phyloP scores from a whole-genome alignment of 169 alveolate species.

The Plasmodium inui region DNA sequence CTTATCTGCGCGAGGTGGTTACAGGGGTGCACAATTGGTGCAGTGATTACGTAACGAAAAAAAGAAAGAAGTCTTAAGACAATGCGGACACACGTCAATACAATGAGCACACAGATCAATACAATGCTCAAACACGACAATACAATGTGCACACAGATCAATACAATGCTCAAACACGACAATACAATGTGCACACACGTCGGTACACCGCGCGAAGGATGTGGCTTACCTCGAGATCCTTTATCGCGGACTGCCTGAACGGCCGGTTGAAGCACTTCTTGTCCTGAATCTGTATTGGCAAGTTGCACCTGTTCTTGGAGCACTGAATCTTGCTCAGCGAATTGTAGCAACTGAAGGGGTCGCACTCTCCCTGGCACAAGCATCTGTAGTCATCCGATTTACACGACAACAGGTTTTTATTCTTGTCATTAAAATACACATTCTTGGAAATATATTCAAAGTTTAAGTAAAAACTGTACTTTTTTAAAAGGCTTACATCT shows the following conservation, averaged over 20 bases:
- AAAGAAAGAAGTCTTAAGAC: not conserved
- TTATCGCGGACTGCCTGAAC: conserved; percentile 45
- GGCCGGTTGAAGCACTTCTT: conserved; percentile 76
- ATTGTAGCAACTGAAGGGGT: conserved; percentile 74
- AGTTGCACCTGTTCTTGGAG: conserved; percentile 75
- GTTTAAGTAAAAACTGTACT: conserved; percentile 12
- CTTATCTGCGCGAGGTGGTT: conserved; percentile 18
- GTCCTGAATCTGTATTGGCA: conserved; percentile 67
- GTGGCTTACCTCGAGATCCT: conserved; percentile 62
- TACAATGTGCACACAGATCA: too few species aligned
- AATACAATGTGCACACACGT: too few species aligned
- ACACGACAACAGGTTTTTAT: conserved; percentile 33
- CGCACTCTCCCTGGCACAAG: conserved; percentile 70
- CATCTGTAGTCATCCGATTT: conserved; percentile 71
- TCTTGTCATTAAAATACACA: conserved; percentile 1
- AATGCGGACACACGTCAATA: not conserved
- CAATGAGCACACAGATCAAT: too few species aligned
- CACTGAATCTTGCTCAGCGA: conserved; percentile 77
- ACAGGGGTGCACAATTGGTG: not conserved
- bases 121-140: too few species aligned
- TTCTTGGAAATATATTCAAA: conserved; percentile 43
- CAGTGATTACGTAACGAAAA: not conserved
- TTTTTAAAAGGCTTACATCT: conserved; percentile 32
- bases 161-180: too few species aligned
- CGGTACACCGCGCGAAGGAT: too few species aligned